Conservation (phyloP, 495 filamentous ascomycete genomes). For the Hyaloscypha hepaticicola region DNA sequence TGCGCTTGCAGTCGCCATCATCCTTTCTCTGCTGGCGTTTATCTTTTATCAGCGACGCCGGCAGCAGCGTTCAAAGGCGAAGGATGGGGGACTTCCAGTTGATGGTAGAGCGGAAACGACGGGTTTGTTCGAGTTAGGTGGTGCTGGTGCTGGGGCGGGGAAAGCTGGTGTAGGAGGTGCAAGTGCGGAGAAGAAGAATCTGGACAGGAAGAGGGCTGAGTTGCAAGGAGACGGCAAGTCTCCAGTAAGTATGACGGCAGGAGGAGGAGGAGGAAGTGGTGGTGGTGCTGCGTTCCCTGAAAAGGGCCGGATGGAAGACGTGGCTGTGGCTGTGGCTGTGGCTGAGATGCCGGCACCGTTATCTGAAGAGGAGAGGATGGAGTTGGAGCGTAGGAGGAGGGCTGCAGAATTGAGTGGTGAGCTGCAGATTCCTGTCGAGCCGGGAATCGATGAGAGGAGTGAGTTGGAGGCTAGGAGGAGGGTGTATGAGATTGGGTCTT, state of each 20-base stretch:
- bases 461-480: conserved; percentile 1
- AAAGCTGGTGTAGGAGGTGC: not conserved
- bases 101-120: not conserved
- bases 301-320: too few species aligned
- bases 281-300: too few species aligned
- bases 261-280: too few species aligned
- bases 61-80: not conserved
- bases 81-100: not conserved
- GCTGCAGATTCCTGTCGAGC: not conserved
- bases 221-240: too few species aligned
- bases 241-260: too few species aligned
- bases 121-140: too few species aligned
- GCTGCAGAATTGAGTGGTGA: conserved; percentile 3
- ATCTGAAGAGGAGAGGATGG: not conserved
- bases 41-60: conserved; percentile 3
- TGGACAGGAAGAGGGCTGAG: not conserved
- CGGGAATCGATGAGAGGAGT: not conserved
- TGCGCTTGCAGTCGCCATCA: not conserved
- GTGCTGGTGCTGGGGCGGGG: not conserved
- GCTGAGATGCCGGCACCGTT: not conserved
- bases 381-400: not conserved
- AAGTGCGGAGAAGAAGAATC: not conserved
- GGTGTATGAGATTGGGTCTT: conserved; percentile 2
- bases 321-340: not conserved
- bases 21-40: not conserved